Percentiles rank a stretch among this genome's conserved stretches.
Conservation (phyloP, 805 yeast genomes). For the Blastobotrys mokoenaii region DNA sequence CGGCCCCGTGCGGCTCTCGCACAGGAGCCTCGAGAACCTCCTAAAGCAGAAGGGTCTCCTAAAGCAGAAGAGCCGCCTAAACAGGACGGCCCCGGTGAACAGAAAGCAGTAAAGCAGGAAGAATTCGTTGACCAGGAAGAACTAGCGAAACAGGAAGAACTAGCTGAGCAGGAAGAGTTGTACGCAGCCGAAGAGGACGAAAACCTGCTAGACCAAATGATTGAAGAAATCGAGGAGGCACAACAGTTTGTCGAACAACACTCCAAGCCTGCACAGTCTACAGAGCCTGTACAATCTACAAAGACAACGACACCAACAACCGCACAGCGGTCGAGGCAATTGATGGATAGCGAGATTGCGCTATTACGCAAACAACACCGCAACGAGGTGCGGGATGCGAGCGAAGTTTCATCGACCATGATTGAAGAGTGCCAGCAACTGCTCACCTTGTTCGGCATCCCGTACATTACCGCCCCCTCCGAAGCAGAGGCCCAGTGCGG, state of each 20-base stretch:
- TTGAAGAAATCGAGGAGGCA: constrained; percentile 66
- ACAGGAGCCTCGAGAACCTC: too few species aligned
- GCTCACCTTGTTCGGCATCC: constrained; percentile 82
- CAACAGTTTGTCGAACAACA: constrained; percentile 42
- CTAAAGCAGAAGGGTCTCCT: too few species aligned
- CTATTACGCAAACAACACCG: constrained; percentile 51
- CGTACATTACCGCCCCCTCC: constrained; percentile 93
- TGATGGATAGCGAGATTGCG: constrained; percentile 20
- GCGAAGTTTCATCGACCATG: constrained; percentile 83
- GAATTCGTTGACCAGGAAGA: constrained; percentile 6
- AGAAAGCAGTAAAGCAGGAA: not conserved
- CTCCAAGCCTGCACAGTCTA: constrained; percentile 25
- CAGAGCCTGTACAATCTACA: too few species aligned
- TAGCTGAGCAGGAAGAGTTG: constrained; percentile 26
- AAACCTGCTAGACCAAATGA: constrained; percentile 50
- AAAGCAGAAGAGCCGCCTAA: too few species aligned
- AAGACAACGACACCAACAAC: not conserved
- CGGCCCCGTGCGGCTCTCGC: too few species aligned
- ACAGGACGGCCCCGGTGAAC: too few species aligned
- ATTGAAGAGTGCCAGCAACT: constrained; percentile 84
- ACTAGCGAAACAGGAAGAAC: constrained; percentile 10
- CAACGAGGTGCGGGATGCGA: constrained; percentile 77
- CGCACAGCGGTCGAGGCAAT: constrained; percentile 6
- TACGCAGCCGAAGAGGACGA: constrained; percentile 62
- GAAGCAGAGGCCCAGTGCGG: constrained; percentile 99